Percentiles rank a stretch among this genome's conserved stretches.
These are phyloP conservation scores for Blumeriella jaapii DNA, from an alignment of 2,329 filamentous ascomycete species.

Conservation along the genomic window DNA sequence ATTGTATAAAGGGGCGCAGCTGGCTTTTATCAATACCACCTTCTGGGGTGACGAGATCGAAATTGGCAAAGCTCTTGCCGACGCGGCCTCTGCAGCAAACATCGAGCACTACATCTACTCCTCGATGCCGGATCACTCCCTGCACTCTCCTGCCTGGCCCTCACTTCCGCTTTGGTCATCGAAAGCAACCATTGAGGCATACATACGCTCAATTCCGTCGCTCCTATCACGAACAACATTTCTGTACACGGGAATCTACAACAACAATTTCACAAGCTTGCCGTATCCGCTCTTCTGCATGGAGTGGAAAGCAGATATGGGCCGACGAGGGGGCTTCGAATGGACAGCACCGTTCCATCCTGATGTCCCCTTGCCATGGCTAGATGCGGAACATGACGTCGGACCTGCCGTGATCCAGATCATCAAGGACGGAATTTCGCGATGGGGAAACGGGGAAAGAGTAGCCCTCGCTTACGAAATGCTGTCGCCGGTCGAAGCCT, in stretches of 20 bases:
- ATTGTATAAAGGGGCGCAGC: slow-evolving; percentile 72
- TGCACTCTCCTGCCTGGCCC: slow-evolving; percentile 58
- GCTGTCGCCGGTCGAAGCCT: slow-evolving; percentile 73
- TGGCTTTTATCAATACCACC: slow-evolving; percentile 96
- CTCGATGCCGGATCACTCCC: slow-evolving; percentile 89
- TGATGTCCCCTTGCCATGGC: slow-evolving; percentile 79
- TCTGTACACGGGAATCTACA: slow-evolving; percentile 94
- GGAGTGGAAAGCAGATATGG: slow-evolving; percentile 49
- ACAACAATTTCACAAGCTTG: slow-evolving; percentile 96
- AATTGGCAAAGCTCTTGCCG: slow-evolving; percentile 78
- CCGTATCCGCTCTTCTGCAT: slow-evolving; percentile 92
- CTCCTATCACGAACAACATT: slow-evolving; percentile 72
- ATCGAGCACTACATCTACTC: slow-evolving; percentile 93
- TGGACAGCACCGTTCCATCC: slow-evolving; percentile 95
- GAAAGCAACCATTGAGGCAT: slow-evolving; percentile 88
- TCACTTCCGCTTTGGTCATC: slow-evolving; percentile 81
- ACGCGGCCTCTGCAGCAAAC: slow-evolving; percentile 74
- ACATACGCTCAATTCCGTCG: slow-evolving; percentile 58
- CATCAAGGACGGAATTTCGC: slow-evolving; percentile 81
- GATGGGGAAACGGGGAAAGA: slow-evolving; percentile 62
- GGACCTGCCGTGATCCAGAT: slow-evolving; percentile 86
- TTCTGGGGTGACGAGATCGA: slow-evolving; percentile 91
- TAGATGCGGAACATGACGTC: slow-evolving; percentile 93
- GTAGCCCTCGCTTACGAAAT: slow-evolving; percentile 88
- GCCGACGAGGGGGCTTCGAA: slow-evolving; percentile 73